Conservation (phyloP, 2,329 filamentous ascomycete species). For the Tolypocladium paradoxum region DNA sequence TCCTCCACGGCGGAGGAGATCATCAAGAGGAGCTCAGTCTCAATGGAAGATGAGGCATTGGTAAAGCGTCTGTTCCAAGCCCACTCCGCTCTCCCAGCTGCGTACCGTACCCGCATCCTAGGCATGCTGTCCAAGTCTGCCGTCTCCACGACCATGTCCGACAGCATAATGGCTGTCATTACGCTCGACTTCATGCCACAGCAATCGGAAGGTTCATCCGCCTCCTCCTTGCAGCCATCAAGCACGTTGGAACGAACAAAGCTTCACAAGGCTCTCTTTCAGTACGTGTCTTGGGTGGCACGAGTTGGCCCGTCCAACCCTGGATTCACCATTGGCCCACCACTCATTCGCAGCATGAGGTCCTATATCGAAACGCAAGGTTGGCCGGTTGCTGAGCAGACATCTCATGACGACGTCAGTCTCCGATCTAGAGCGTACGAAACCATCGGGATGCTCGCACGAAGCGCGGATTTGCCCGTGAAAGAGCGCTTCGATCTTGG, state of each 20-base stretch:
- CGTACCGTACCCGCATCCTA: constrained; percentile 70
- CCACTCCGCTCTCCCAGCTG: constrained; percentile 61
- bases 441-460: constrained; percentile 72
- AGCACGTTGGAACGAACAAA: constrained; percentile 66
- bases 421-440: constrained; percentile 80
- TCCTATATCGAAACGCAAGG: constrained; percentile 70
- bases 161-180: constrained; percentile 59
- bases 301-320: constrained; percentile 51
- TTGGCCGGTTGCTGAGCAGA: constrained; percentile 60
- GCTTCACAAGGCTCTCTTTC: constrained; percentile 71
- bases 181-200: constrained; percentile 46
- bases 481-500: constrained; percentile 44
- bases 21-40: constrained; percentile 66
- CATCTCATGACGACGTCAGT: constrained; percentile 48
- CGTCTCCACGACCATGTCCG: constrained; percentile 57
- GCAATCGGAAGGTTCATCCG: neutral
- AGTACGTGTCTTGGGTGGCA: constrained; percentile 79
- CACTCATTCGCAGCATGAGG: constrained; percentile 57
- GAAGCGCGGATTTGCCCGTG: constrained; percentile 47
- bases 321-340: constrained; percentile 55
- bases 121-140: constrained; percentile 66
- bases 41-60: constrained; percentile 57
- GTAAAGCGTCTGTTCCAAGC: constrained; percentile 59
- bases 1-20: constrained; percentile 81
- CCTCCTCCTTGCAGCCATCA: constrained; percentile 19